Evolutionary conservation across 2,329 filamentous ascomycete species (phyloP).

Genomic region (Aspergillus luchuensis): DNA sequence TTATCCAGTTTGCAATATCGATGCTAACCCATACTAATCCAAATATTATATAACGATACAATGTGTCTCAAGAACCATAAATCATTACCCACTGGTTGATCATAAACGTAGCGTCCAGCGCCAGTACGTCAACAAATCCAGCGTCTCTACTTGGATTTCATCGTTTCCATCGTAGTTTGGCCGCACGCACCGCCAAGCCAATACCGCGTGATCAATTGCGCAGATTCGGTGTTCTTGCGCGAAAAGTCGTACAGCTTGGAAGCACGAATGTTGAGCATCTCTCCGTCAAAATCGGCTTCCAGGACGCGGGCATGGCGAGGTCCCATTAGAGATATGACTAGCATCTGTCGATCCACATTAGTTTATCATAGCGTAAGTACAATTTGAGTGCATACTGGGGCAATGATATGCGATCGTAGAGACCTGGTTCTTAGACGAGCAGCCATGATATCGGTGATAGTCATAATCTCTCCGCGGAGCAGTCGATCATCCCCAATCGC

Average conservation of each 20-base stretch:
- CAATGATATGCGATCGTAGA: constrained; percentile 10
- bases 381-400: constrained; percentile 4
- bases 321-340: constrained; percentile 14
- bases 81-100: too few relatives aligned
- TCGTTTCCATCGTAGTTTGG: neutral
- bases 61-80: too few relatives aligned
- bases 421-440: constrained; percentile 12
- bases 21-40: too few relatives aligned
- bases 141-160: too few relatives aligned
- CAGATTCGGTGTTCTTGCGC: neutral
- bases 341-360: neutral
- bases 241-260: constrained; percentile 14
- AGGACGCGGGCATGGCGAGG: constrained; percentile 10
- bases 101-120: too few relatives aligned
- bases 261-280: constrained; percentile 6
- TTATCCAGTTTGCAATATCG: too few relatives aligned
- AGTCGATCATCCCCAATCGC: constrained; percentile 2
- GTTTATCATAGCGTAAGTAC: neutral
- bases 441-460: constrained; percentile 14
- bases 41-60: too few relatives aligned
- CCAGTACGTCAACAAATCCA: too few relatives aligned
- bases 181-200: constrained; percentile 12
- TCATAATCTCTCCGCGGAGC: constrained; percentile 12
- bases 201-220: constrained; percentile 8
- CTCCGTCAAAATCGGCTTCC: constrained; percentile 10